A percentile compares a stretch with the other conserved stretches of the same genome.
Conservation (phyloP, 371 early-diverging fungal genomes). For the Mucor piriformis region DNA sequence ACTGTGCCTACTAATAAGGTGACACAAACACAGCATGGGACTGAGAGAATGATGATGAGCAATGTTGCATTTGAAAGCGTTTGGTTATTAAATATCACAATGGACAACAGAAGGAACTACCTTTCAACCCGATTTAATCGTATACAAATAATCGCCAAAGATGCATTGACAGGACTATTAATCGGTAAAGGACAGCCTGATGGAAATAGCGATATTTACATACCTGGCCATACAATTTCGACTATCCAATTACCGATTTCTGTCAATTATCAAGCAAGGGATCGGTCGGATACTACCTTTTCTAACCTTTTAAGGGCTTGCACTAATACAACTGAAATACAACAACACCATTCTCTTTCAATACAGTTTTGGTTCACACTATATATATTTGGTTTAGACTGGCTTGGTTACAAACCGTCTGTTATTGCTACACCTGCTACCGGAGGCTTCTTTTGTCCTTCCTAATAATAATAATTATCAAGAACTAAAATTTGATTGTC, state of each 20-base stretch:
- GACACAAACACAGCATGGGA: conserved; percentile 24
- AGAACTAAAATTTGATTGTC: not conserved
- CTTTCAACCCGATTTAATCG: conserved; percentile 26
- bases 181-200: conserved; percentile 30
- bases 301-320: conserved; percentile 33
- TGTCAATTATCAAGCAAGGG: conserved; percentile 40
- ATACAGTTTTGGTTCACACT: conserved; percentile 41
- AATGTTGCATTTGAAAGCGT: conserved; percentile 33
- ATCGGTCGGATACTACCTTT: conserved; percentile 34
- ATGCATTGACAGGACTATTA: conserved; percentile 30
- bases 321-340: not conserved
- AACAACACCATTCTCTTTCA: conserved; percentile 18
- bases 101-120: conserved; percentile 39
- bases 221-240: conserved; percentile 25
- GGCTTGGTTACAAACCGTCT: conserved; percentile 37
- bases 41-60: conserved; percentile 7
- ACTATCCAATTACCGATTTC: conserved; percentile 31
- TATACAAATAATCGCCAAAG: conserved; percentile 30
- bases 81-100: conserved; percentile 31
- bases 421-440: conserved; percentile 30
- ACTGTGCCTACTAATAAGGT: conserved; percentile 16
- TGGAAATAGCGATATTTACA: not conserved
- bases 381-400: conserved; percentile 33
- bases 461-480: not conserved
- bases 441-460: conserved; percentile 25